Percentiles rank a stretch among this genome's conserved stretches.
Conservation (phyloP, 257 asterid species). For the Echium plantagineum region DNA sequence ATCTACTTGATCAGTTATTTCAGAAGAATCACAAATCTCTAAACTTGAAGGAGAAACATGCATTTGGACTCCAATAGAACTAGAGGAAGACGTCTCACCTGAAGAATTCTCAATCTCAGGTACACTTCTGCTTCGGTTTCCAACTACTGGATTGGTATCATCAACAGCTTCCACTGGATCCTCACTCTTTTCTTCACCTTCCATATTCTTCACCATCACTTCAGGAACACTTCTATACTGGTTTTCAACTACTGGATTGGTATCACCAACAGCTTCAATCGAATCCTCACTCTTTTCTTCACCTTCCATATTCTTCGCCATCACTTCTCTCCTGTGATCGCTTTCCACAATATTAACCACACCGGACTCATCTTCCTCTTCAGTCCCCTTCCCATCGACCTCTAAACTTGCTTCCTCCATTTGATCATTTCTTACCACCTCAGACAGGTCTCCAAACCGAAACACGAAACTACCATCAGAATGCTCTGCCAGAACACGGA, state of each 20-base stretch:
- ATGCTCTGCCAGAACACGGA: conserved; percentile 47
- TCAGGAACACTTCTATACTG: conserved; percentile 1
- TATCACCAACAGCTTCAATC: no score
- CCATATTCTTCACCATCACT: conserved; percentile 19
- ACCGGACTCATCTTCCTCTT: conserved; percentile 15
- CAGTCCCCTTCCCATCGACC: conserved; percentile 20
- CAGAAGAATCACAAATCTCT: background rate
- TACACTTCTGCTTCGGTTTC: conserved; percentile 7
- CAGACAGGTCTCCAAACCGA: conserved; percentile 65
- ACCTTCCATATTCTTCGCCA: conserved; percentile 15
- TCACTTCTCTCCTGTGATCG: conserved; percentile 21
- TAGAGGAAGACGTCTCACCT: conserved; percentile 17
- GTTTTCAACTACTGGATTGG: no score
- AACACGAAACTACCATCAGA: conserved; percentile 69
- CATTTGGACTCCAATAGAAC: conserved; percentile 15
- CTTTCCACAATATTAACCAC: conserved; percentile 26
- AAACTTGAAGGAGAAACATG: conserved; percentile 13
- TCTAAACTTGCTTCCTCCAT: conserved; percentile 23
- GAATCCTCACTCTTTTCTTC: conserved; percentile 12
- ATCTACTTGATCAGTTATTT: background rate
- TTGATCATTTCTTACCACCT: conserved; percentile 26
- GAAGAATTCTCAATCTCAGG: conserved; percentile 16
- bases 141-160: conserved; percentile 13
- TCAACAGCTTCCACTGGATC: conserved; percentile 17
- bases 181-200: conserved; percentile 11